Conservation (phyloP, 179 eudicot genomes). For the Pouteria campechiana region DNA sequence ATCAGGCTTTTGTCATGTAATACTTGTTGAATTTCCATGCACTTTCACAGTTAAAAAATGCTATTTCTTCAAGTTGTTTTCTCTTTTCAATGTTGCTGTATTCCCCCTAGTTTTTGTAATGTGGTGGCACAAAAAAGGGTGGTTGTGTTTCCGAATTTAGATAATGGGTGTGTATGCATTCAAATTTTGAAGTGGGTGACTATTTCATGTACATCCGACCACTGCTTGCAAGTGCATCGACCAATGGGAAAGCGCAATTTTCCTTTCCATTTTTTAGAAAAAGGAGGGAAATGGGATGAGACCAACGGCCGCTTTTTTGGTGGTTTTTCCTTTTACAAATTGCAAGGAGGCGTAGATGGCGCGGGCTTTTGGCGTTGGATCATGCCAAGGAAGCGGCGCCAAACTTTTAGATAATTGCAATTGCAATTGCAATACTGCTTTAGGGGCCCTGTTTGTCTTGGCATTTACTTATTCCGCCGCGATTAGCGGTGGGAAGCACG, state of each 20-base stretch:
- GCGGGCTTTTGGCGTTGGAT: constrained; percentile 6
- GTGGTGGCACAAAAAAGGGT: too few relatives aligned
- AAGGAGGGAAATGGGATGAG: constrained; percentile 2
- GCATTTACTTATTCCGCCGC: too few relatives aligned
- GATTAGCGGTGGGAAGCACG: too few relatives aligned
- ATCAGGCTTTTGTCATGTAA: constrained; percentile 12
- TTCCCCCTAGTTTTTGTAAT: not conserved
- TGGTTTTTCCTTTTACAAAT: not conserved
- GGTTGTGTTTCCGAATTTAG: too few relatives aligned
- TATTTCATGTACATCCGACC: not conserved
- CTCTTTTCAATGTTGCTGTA: not conserved
- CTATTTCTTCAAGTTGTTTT: not conserved
- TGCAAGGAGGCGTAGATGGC: constrained; percentile 10
- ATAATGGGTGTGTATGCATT: too few relatives aligned
- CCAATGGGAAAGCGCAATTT: not conserved
- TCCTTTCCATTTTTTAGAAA: too few relatives aligned
- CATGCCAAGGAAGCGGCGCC: constrained; percentile 17
- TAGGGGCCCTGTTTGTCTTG: too few relatives aligned
- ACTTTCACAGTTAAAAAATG: not conserved
- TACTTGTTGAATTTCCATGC: too few relatives aligned
- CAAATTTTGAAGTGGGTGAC: too few relatives aligned
- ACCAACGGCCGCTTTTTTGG: constrained; percentile 2
- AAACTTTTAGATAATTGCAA: too few relatives aligned
- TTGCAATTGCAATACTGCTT: too few relatives aligned
- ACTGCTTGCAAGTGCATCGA: not conserved